Percentiles rank a stretch among this genome's conserved stretches.
These are phyloP conservation scores for Calophaca sinica DNA, from an alignment of 306 rosid genomes.

Conservation along the genomic window DNA sequence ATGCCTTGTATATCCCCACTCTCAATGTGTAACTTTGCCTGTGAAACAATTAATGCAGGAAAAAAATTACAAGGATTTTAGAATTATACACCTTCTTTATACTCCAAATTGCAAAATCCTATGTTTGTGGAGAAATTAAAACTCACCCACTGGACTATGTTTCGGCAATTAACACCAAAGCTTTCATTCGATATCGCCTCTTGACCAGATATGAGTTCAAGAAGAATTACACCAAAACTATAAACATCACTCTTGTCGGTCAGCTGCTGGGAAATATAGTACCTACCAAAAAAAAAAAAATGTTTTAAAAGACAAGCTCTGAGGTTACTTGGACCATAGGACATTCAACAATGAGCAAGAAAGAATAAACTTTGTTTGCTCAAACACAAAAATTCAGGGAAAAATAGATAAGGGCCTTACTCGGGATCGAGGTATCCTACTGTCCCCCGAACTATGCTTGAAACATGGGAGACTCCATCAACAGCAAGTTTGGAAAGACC, in stretches of 20 bases:
- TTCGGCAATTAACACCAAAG: slow-evolving; percentile 92
- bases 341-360: slow-evolving; percentile 27
- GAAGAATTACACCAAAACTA: slow-evolving; percentile 98
- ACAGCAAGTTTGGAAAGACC: slow-evolving; percentile 98
- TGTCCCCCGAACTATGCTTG: slow-evolving; percentile 96
- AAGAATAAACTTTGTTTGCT: slow-evolving; percentile 11
- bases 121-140: slow-evolving; percentile 38
- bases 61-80: slow-evolving; percentile 19
- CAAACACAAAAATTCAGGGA: slow-evolving; percentile 29
- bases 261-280: slow-evolving; percentile 93
- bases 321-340: slow-evolving; percentile 20
- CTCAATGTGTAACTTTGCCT: slow-evolving; percentile 93
- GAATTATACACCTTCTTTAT: background rate
- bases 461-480: slow-evolving; percentile 94
- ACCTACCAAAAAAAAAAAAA: slow-evolving; percentile 62
- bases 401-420: slow-evolving; percentile 60
- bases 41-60: slow-evolving; percentile 23
- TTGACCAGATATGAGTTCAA: slow-evolving; percentile 96
- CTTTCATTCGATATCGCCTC: slow-evolving; percentile 96
- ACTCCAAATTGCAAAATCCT: slow-evolving; percentile 8
- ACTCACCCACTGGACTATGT: slow-evolving; percentile 98
- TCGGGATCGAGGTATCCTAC: slow-evolving; percentile 98
- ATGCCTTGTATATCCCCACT: slow-evolving; percentile 96
- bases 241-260: slow-evolving; percentile 97
- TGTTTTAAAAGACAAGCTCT: background rate